phyloP scores from a whole-genome alignment of 208 protist species.

The Blastocrithidia nonstop region DNA sequence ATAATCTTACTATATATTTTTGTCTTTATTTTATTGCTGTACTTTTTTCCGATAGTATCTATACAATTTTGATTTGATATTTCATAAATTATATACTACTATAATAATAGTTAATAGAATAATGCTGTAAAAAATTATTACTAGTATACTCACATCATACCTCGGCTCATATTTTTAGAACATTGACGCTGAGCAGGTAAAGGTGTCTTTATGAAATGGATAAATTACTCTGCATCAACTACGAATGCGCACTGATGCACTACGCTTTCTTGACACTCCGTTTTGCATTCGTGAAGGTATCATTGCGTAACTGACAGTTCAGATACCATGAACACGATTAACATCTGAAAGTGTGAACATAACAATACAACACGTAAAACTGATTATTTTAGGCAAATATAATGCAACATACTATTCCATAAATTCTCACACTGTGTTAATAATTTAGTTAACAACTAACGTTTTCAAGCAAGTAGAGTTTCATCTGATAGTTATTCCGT shows the following conservation, averaged over 20 bases:
- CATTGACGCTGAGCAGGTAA: slow-evolving; percentile 70
- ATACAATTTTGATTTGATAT: no score
- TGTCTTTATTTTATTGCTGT: no score
- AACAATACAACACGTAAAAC: slow-evolving; percentile 19
- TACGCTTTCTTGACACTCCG: slow-evolving; percentile 37
- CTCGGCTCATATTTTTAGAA: slow-evolving; percentile 76
- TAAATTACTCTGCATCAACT: slow-evolving; percentile 47
- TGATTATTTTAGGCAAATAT: no score
- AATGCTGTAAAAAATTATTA: slow-evolving; percentile 79
- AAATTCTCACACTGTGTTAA: no score
- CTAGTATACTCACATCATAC: slow-evolving; percentile 50
- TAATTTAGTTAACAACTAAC: no score
- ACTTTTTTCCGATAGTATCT: no score
- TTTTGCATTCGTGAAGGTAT: slow-evolving; percentile 39
- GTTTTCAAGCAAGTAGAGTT: no score
- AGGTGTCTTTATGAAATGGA: slow-evolving; percentile 68
- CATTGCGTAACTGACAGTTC: slow-evolving; percentile 49
- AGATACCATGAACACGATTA: slow-evolving; percentile 64
- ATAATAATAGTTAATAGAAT: no score
- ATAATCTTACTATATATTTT: no score
- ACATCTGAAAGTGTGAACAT: slow-evolving; percentile 60
- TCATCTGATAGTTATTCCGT: no score
- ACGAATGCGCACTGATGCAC: slow-evolving; percentile 37
- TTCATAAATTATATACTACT: no score
- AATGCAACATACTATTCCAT: no score